phyloP scores from a whole-genome alignment of 164 flowering plant species.

The Aristolochia contorta region DNA sequence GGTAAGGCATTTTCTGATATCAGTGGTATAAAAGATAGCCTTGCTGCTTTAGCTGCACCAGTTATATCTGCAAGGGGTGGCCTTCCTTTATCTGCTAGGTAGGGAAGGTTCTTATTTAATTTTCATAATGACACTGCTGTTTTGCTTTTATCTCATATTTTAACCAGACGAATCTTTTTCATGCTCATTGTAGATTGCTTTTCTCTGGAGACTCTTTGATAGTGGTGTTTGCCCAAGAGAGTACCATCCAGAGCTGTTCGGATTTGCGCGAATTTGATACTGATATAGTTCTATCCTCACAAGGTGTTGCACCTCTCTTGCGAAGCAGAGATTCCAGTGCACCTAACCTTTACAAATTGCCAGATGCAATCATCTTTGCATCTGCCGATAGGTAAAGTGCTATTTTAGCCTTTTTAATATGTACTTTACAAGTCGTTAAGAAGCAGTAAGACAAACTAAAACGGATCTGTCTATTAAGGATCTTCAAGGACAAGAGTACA shows the following conservation, averaged over 20 bases:
- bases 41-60: slow-evolving; percentile 37
- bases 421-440: neutral
- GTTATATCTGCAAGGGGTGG: slow-evolving; percentile 41
- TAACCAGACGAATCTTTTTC: slow-evolving; percentile 2
- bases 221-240: slow-evolving; percentile 40
- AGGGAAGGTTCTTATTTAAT: slow-evolving; percentile 1
- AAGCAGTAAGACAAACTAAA: too few species aligned
- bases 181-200: slow-evolving; percentile 27
- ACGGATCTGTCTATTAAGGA: too few species aligned
- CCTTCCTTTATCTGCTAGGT: slow-evolving; percentile 43
- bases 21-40: slow-evolving; percentile 26
- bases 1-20: slow-evolving; percentile 43
- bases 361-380: slow-evolving; percentile 34
- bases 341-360: slow-evolving; percentile 26
- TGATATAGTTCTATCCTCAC: slow-evolving; percentile 35
- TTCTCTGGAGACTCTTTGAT: slow-evolving; percentile 32
- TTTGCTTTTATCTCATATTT: neutral
- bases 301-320: slow-evolving; percentile 38
- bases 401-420: too few species aligned
- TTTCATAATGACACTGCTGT: neutral
- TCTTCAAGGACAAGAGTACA: too few species aligned
- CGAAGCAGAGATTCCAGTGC: slow-evolving; percentile 22
- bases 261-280: slow-evolving; percentile 22
- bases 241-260: slow-evolving; percentile 24
- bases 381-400: slow-evolving; percentile 35